A percentile compares a stretch with the other conserved stretches of the same genome.
Conservation (phyloP, 108 stramenopile species). For the Chaetoceros muelleri region DNA sequence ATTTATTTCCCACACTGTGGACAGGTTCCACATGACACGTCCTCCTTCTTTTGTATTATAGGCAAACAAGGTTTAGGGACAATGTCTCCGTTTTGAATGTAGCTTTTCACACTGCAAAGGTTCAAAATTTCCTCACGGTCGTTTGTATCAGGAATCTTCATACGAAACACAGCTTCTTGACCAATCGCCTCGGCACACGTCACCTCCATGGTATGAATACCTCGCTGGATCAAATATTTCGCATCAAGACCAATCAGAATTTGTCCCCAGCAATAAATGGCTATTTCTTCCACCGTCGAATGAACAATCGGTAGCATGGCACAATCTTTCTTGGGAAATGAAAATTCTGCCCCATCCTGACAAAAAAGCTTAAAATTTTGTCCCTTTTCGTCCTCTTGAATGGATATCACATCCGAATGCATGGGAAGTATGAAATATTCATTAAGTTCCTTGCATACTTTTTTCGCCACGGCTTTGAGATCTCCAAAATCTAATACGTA, state of each 20-base stretch:
- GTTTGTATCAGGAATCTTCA: background rate
- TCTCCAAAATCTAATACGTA: slow-evolving; percentile 93
- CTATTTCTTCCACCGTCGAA: slow-evolving; percentile 91
- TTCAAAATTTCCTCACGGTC: background rate
- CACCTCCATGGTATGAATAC: slow-evolving; percentile 81
- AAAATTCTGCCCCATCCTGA: slow-evolving; percentile 81
- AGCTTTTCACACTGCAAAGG: background rate
- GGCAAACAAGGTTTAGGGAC: background rate
- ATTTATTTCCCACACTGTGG: background rate
- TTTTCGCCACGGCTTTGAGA: slow-evolving; percentile 68
- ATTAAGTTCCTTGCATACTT: slow-evolving; percentile 83
- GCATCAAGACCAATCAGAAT: slow-evolving; percentile 57
- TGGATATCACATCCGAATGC: slow-evolving; percentile 70
- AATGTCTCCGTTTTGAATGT: background rate
- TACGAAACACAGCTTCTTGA: slow-evolving; percentile 76
- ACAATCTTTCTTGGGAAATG: slow-evolving; percentile 77
- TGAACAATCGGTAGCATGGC: slow-evolving; percentile 87
- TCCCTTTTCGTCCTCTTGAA: slow-evolving; percentile 24
- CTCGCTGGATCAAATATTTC: slow-evolving; percentile 48
- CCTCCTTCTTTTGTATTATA: background rate
- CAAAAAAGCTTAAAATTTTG: slow-evolving; percentile 43
- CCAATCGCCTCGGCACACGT: slow-evolving; percentile 81
- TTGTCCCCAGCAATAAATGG: slow-evolving; percentile 69
- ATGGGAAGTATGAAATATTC: slow-evolving; percentile 90
- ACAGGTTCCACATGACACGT: background rate